These are phyloP conservation scores for Lentinula aciculospora DNA, from an alignment of 768 basidiomycete genomes.

Conservation along the genomic window DNA sequence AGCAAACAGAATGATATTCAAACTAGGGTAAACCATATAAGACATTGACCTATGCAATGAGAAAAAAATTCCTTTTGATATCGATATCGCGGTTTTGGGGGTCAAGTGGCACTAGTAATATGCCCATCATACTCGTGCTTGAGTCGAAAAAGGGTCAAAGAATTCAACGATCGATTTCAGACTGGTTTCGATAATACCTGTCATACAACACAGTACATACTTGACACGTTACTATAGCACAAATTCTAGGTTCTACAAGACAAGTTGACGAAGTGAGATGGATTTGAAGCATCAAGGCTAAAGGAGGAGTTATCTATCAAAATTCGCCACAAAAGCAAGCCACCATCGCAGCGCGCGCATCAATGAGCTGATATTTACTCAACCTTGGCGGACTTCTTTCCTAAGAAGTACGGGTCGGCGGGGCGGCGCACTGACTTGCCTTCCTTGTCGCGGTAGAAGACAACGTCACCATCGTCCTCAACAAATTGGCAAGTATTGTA, in stretches of 20 bases:
- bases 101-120: too few relatives aligned
- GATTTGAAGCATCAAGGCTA: background rate
- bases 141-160: too few relatives aligned
- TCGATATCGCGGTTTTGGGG: too few relatives aligned
- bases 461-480: slow-evolving; percentile 45
- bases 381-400: slow-evolving; percentile 1
- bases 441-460: slow-evolving; percentile 41
- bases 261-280: background rate
- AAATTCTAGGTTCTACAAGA: background rate
- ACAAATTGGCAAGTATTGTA: slow-evolving; percentile 57
- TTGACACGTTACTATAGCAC: background rate
- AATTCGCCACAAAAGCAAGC: background rate
- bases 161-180: background rate
- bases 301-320: too few relatives aligned
- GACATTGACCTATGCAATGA: too few relatives aligned
- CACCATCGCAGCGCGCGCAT: background rate
- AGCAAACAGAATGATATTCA: too few relatives aligned
- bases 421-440: slow-evolving; percentile 32
- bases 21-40: too few relatives aligned
- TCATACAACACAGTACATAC: background rate
- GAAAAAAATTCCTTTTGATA: too few relatives aligned
- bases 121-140: too few relatives aligned
- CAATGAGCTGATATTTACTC: background rate
- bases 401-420: slow-evolving; percentile 14
- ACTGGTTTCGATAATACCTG: background rate